A percentile compares a stretch with the other conserved stretches of the same genome.
Evolutionary conservation across 495 filamentous ascomycete species (phyloP).

Genomic region (Physcia stellaris): DNA sequence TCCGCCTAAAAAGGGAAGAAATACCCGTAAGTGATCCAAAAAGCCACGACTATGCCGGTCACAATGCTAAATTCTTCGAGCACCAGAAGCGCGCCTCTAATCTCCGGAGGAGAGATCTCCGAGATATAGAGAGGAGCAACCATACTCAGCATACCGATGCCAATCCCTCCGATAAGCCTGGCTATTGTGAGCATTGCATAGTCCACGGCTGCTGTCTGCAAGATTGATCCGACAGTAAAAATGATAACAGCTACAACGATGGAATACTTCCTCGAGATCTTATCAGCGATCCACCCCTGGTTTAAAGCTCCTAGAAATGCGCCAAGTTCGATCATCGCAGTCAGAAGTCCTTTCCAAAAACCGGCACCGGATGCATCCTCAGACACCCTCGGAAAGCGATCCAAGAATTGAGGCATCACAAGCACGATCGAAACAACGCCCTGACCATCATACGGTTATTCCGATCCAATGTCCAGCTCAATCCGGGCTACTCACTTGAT

Average conservation of each 20-base stretch:
- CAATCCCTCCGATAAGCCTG: conserved; percentile 46
- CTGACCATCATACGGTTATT: too few relatives aligned
- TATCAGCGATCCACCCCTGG: conserved; percentile 46
- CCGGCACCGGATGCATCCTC: conserved; percentile 29
- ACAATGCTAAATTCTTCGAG: conserved; percentile 43
- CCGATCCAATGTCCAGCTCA: too few relatives aligned
- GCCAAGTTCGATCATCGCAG: conserved; percentile 47
- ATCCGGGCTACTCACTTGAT: conserved; percentile 23
- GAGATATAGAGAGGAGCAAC: conserved; percentile 42
- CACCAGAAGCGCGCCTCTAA: conserved; percentile 36
- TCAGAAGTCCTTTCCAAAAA: conserved; percentile 47
- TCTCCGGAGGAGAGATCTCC: conserved; percentile 43
- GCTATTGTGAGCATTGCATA: conserved; percentile 46
- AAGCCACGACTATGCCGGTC: conserved; percentile 41
- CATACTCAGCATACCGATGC: conserved; percentile 44
- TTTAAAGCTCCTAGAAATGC: conserved; percentile 41
- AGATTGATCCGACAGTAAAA: conserved; percentile 38
- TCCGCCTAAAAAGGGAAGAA: too few relatives aligned
- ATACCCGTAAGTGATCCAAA: conserved; percentile 47
- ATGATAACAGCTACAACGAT: conserved; percentile 41
- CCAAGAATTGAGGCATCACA: conserved; percentile 44
- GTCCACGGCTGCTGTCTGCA: conserved; percentile 41
- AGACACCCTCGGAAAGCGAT: conserved; percentile 32
- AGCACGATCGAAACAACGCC: conserved; percentile 42
- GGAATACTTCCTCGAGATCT: conserved; percentile 41